These are phyloP conservation scores for Cryptococcus wingfieldii DNA, from an alignment of 1,284 basidiomycete genomes.

Conservation along the genomic window DNA sequence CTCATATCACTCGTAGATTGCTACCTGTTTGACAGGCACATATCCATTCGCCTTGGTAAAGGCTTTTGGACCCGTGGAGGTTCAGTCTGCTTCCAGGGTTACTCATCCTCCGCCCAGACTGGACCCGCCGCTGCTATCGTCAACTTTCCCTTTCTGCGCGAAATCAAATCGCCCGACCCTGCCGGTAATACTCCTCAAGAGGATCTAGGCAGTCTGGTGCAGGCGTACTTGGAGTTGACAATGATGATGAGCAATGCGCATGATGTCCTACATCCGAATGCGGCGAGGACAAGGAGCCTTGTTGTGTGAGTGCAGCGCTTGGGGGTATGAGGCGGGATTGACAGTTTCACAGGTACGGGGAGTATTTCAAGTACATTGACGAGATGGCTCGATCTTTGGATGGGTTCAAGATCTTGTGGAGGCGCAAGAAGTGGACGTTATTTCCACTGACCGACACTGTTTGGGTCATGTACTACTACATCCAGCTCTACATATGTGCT, in stretches of 20 bases:
- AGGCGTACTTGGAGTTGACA: conserved; percentile 48
- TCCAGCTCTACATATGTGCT: conserved; percentile 45
- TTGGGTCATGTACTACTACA: conserved; percentile 46
- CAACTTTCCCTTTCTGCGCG: conserved; percentile 45
- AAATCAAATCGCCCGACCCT: conserved; percentile 16
- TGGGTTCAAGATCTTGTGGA: conserved; percentile 45
- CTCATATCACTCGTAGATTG: conserved; percentile 27
- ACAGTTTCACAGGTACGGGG: conserved; percentile 25
- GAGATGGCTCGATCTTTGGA: conserved; percentile 45
- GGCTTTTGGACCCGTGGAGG: conserved; percentile 50
- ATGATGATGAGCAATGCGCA: conserved; percentile 49
- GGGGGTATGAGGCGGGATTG: neutral
- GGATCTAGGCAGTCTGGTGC: conserved; percentile 42
- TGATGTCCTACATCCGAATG: conserved; percentile 47
- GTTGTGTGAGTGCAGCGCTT: conserved; percentile 27
- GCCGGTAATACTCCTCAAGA: conserved; percentile 27
- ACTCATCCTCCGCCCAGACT: conserved; percentile 43
- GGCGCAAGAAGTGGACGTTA: conserved; percentile 39
- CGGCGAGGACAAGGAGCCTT: conserved; percentile 40
- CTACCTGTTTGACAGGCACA: conserved; percentile 47
- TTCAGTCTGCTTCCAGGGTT: conserved; percentile 46
- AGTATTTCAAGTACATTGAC: conserved; percentile 48
- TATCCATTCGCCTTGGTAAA: conserved; percentile 45
- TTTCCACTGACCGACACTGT: conserved; percentile 41
- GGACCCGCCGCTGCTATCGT: conserved; percentile 40